Evolutionary conservation across 2,329 filamentous ascomycete species (phyloP).

Genomic region (Mycocentrospora acerina): DNA sequence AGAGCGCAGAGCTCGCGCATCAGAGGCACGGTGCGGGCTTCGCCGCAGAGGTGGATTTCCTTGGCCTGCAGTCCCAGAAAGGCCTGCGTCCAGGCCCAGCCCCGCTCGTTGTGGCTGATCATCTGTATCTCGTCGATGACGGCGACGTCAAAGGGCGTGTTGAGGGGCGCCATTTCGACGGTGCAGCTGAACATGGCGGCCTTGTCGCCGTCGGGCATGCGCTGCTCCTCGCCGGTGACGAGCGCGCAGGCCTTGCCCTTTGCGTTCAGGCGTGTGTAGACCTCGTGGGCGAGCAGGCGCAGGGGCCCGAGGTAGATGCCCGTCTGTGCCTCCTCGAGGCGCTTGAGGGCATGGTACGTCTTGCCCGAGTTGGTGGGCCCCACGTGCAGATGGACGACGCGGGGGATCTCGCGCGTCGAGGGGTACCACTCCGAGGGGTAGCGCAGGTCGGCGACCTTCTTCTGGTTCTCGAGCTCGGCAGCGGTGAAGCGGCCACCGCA

Average conservation of each 20-base stretch:
- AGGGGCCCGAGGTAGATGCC: constrained; percentile 92
- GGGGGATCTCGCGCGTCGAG: constrained; percentile 73
- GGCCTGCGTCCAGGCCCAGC: constrained; percentile 93
- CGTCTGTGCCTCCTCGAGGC: constrained; percentile 70
- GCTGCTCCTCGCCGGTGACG: constrained; percentile 87
- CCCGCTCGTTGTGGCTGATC: constrained; percentile 77
- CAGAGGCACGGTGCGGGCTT: constrained; percentile 77
- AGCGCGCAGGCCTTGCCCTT: constrained; percentile 77
- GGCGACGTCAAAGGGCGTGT: constrained; percentile 74
- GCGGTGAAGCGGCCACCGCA: constrained; percentile 36
- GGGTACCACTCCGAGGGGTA: constrained; percentile 93
- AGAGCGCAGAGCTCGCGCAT: constrained; percentile 75
- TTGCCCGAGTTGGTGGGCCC: constrained; percentile 98
- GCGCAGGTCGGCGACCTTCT: constrained; percentile 72
- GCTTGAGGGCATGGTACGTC: constrained; percentile 89
- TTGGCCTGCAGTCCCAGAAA: constrained; percentile 82
- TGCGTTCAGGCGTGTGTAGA: constrained; percentile 82
- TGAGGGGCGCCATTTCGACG: constrained; percentile 79
- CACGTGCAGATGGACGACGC: constrained; percentile 88
- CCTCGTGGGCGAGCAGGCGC: constrained; percentile 85
- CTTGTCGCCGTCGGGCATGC: constrained; percentile 57
- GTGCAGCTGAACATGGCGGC: constrained; percentile 76
- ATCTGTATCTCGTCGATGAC: constrained; percentile 99
- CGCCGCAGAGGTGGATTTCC: constrained; percentile 92
- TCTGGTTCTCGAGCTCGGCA: constrained; percentile 42